Conservation (phyloP, 441 rosid genomes). For the Lepidium campestre region DNA sequence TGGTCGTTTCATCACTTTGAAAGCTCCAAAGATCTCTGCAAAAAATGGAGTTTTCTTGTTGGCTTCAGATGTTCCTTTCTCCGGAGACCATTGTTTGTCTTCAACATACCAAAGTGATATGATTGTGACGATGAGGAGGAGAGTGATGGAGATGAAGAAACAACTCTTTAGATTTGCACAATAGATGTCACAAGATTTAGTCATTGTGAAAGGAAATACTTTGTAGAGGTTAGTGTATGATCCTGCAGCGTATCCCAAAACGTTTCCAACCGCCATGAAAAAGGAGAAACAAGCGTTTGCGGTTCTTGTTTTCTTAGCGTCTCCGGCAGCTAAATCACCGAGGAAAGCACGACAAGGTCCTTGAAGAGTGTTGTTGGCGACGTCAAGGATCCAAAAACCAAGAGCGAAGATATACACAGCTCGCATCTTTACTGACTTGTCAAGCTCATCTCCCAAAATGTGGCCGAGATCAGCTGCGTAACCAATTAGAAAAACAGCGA, state of each 20-base stretch:
- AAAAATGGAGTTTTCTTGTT: constrained; percentile 33
- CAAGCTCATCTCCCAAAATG: constrained; percentile 44
- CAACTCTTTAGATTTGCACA: constrained; percentile 87
- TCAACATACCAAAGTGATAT: constrained; percentile 40
- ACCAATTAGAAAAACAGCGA: constrained; percentile 75
- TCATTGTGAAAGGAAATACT: constrained; percentile 56
- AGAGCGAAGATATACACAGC: constrained; percentile 62
- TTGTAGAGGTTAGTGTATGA: constrained; percentile 44
- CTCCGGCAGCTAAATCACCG: constrained; percentile 63
- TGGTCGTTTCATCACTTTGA: constrained; percentile 47
- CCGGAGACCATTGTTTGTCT: constrained; percentile 47
- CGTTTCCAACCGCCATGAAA: constrained; percentile 91
- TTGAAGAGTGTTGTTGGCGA: constrained; percentile 80
- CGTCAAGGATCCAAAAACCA: constrained; percentile 91
- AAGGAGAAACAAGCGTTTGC: constrained; percentile 69
- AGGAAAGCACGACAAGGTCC: constrained; percentile 87
- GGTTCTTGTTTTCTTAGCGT: constrained; percentile 44
- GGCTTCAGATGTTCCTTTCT: background rate
- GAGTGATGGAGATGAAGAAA: constrained; percentile 56
- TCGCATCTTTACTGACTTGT: constrained; percentile 29
- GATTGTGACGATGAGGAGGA: constrained; percentile 42
- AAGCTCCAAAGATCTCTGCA: constrained; percentile 43
- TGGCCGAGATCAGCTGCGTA: constrained; percentile 79
- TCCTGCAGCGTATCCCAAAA: constrained; percentile 80
- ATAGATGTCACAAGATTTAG: constrained; percentile 66